Conservation (phyloP, 768 basidiomycete species). For the Boletus vinaceobasis region DNA sequence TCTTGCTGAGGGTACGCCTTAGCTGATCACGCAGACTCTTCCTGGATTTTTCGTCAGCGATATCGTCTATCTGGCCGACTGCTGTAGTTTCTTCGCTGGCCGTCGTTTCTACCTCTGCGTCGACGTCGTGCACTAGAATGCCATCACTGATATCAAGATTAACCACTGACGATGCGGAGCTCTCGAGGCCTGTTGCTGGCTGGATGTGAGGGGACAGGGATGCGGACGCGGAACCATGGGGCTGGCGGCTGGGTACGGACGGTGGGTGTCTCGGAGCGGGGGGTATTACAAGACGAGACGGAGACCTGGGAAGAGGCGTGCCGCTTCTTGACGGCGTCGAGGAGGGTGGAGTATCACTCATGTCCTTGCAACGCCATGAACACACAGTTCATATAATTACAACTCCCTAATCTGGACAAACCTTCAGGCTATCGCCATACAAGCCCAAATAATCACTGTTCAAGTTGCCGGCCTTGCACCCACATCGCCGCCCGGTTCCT, state of each 20-base stretch:
- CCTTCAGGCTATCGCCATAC: slow-evolving; percentile 4
- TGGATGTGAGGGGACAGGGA: slow-evolving; percentile 22
- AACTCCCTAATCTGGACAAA: background rate
- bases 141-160: slow-evolving; percentile 66
- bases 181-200: slow-evolving; percentile 44
- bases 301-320: slow-evolving; percentile 38
- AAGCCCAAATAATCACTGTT: slow-evolving; percentile 13
- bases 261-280: slow-evolving; percentile 49
- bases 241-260: slow-evolving; percentile 55
- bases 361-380: slow-evolving; percentile 15
- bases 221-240: slow-evolving; percentile 40
- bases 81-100: slow-evolving; percentile 54
- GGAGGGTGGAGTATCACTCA: slow-evolving; percentile 28
- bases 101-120: slow-evolving; percentile 54
- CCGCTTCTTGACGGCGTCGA: slow-evolving; percentile 35
- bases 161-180: slow-evolving; percentile 68
- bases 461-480: slow-evolving; percentile 59
- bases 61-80: slow-evolving; percentile 41
- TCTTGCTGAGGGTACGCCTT: slow-evolving; percentile 58
- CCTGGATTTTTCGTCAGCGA: slow-evolving; percentile 57
- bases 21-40: slow-evolving; percentile 68
- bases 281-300: slow-evolving; percentile 54
- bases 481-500: slow-evolving; percentile 68
- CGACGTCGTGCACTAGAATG: slow-evolving; percentile 68
- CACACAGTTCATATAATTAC: background rate